These are phyloP conservation scores for Phoenix dactylifera DNA, from an alignment of 176 grass and related monocot genomes.

Conservation along the genomic window DNA sequence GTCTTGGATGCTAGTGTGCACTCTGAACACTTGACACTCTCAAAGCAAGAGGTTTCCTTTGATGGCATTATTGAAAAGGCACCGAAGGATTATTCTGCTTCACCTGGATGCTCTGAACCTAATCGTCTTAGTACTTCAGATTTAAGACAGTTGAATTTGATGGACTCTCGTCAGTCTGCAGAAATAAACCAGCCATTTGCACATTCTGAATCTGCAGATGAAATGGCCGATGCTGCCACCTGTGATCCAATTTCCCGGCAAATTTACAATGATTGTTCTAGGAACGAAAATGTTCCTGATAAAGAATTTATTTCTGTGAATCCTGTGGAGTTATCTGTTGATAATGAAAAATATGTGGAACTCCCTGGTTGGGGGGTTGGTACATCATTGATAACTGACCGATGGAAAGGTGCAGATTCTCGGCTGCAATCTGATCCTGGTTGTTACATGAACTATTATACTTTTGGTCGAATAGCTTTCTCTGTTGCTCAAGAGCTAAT, in stretches of 20 bases:
- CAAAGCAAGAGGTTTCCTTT: constrained; percentile 14
- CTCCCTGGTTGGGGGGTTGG: constrained; percentile 5
- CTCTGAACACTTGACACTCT: constrained; percentile 10
- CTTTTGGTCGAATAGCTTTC: constrained; percentile 86
- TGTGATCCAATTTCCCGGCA: constrained; percentile 13
- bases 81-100: constrained; percentile 14
- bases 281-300: constrained; percentile 18
- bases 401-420: constrained; percentile 27
- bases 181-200: not conserved
- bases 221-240: constrained; percentile 10
- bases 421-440: constrained; percentile 33
- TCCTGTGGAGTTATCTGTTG: constrained; percentile 19
- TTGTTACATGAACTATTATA: constrained; percentile 72
- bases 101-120: constrained; percentile 26
- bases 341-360: constrained; percentile 14
- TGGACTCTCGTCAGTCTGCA: constrained; percentile 19
- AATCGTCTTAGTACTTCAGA: constrained; percentile 24
- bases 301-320: constrained; percentile 31
- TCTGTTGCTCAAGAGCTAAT: constrained; percentile 65
- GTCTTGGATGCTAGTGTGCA: constrained; percentile 23
- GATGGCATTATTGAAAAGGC: constrained; percentile 8
- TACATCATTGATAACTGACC: constrained; percentile 10
- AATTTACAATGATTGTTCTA: constrained; percentile 10
- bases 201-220: constrained; percentile 17
- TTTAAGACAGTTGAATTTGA: constrained; percentile 20